Evolutionary conservation across 2,329 filamentous ascomycete genomes (phyloP).

Genomic region (Cytospora leucostoma): DNA sequence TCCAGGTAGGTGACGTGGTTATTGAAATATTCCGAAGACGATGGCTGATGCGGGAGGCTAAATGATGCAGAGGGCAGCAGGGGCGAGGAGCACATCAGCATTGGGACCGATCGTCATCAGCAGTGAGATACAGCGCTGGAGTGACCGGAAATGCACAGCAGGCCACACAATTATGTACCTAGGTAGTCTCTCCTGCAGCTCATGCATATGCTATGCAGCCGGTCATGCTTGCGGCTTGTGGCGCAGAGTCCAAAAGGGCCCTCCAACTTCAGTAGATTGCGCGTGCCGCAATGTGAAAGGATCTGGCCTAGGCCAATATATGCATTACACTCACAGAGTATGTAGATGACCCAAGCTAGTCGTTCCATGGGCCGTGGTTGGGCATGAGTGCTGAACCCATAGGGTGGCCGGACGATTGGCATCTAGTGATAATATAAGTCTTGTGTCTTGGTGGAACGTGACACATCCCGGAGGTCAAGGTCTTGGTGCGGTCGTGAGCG

Average conservation of each 20-base stretch:
- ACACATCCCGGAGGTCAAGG: slow-evolving; percentile 20
- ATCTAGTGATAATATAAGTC: slow-evolving; percentile 12
- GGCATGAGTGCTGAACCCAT: not conserved
- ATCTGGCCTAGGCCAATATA: not conserved
- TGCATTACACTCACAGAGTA: not conserved
- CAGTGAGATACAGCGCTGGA: slow-evolving; percentile 2
- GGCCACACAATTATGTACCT: slow-evolving; percentile 13
- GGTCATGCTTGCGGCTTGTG: slow-evolving; percentile 4
- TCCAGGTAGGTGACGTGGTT: slow-evolving; percentile 10
- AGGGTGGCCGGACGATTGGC: slow-evolving; percentile 14
- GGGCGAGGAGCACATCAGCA: slow-evolving; percentile 4
- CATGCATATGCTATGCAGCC: slow-evolving; percentile 22
- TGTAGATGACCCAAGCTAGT: not conserved
- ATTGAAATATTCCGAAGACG: not conserved
- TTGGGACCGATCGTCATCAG: not conserved
- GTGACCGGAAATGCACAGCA: slow-evolving; percentile 13
- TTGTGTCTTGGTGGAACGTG: slow-evolving; percentile 16
- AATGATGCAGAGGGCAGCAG: slow-evolving; percentile 4
- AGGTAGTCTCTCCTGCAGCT: slow-evolving; percentile 20
- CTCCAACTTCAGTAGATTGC: not conserved
- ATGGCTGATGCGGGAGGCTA: slow-evolving; percentile 7
- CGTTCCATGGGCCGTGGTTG: slow-evolving; percentile 7
- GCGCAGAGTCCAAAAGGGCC: slow-evolving; percentile 1
- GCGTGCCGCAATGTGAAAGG: not conserved
- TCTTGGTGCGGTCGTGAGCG: slow-evolving; percentile 18